Evolutionary conservation across 768 basidiomycete species (phyloP), one percentile per base, ranked within the genome.

Genomic region (Pholiota conissans): DNA sequence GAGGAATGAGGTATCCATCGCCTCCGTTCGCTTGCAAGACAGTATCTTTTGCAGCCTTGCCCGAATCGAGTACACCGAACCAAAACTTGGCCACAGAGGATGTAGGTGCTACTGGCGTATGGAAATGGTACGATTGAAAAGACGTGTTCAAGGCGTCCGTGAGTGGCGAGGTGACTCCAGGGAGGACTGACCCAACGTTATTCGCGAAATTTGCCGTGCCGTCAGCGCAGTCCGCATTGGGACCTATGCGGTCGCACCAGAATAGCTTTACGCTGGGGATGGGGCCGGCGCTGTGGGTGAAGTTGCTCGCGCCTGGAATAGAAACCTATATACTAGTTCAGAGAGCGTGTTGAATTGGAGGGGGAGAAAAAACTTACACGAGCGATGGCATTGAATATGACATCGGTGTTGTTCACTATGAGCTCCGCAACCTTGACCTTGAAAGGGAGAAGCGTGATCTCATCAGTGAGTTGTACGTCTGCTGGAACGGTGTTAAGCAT

Each of bases 401-500:
- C 60, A 3, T 48, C 37, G n/a, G 55, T 60, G n/a, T 59, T 57
- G n/a, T 67, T 65, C 28, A 71, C 61, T 5, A 67, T 65, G 48
- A 74, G 57, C 37, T 67, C 64, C 40, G 67, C 65, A 51, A 61
- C 60, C 30, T 61, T 64, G 42, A 74, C 69, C 60, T 77, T 75
- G 49, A 65, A 65, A 18, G 69, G 70, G 16, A 76, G 63, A 5
- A 74, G 68, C 13, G 66, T 57, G 40, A 78, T 72, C 48, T 69
- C 63, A 6, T 75, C 67, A 3, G 74, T 75, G 4, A 79, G 64
- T 5, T 60, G 58, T 18, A 79, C 77, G 39, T 65, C 67, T 4
- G 60, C 59, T 3, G 78, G 77, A 20, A 80, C 77, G 14, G 73
- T 75, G 63, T 80, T 69, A 16, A 80, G 55, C 76, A 80, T 78